Base-by-base conservation (phyloP, 2,329 filamentous ascomycete species). In the Neoscytalidium dimidiatum region DNA sequence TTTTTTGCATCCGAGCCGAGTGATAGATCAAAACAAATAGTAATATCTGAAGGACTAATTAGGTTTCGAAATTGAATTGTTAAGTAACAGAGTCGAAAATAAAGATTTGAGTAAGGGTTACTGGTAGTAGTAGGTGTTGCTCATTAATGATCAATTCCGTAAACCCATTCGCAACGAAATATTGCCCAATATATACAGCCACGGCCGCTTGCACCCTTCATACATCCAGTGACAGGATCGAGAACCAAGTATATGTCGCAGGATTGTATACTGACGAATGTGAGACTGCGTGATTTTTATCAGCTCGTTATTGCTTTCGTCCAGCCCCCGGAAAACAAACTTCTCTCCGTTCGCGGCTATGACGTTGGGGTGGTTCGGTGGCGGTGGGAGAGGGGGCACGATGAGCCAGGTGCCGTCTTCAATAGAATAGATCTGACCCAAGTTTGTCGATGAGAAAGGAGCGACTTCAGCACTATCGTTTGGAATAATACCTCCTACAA, bases 281-380 rank as follows among this genome's bases (percentile, higher is more conserved):
- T 4, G 41, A 9, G 17, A 44, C 41, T 44, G 41, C 41, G 41
- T 9, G 41, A 44, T n/a, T 44, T 8, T 44, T 21, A 19, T n/a
- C 41, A 14, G 41, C 41, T 44, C 17, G 3, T 44, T n/a, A 21
- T n/a, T n/a, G 11, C n/a, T 19, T 29, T 68, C 68, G 1, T 48
- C 66, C 0, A 75, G 52, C 0, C 72, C 71, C 11, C 72, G 72
- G 1, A 74, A 64, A 8, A 72, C 61, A 74, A 3, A 75, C n/a
- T n/a, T 69, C 13, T 69, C 68, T 0, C 69, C 70, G 29, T 69
- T 41, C 0, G 70, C 64, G 3, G 68, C 67, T 5, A 69, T 71
- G 9, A 66, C 68, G 33, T 74, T 74, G 65, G 66, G 57, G 56
- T 75, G 73, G 48, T 75, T 73, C 4, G 74, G 26, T 3, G 68